phyloP scores from a whole-genome alignment of 2,329 filamentous ascomycete genomes.

The Cladosporium phlei region DNA sequence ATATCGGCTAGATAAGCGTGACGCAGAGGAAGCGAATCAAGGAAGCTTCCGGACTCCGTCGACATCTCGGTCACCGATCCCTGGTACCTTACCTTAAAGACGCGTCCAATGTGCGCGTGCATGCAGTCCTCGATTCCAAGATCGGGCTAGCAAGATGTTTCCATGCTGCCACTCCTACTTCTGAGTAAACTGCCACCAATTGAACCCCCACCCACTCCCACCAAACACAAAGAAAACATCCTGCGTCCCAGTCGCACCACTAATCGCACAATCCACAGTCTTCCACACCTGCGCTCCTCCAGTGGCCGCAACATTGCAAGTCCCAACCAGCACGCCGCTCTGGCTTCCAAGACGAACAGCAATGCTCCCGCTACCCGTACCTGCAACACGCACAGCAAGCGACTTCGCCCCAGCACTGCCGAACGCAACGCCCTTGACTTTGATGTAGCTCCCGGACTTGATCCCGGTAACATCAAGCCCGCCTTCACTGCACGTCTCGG shows the following conservation, averaged over 20 bases:
- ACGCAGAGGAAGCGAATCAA: no score
- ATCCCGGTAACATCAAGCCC: not conserved
- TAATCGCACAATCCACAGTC: not conserved
- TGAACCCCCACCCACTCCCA: not conserved
- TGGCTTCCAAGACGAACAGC: not conserved
- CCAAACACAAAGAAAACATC: not conserved
- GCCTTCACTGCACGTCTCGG: not conserved
- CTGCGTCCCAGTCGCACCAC: not conserved
- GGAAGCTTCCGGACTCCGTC: no score
- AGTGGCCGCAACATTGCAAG: not conserved
- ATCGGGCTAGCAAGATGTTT: no score
- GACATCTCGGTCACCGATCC: no score
- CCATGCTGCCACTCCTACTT: no score
- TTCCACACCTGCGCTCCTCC: not conserved
- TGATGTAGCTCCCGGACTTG: not conserved
- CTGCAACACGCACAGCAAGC: not conserved
- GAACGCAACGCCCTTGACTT: not conserved
- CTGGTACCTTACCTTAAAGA: no score
- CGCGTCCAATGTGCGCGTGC: no score
- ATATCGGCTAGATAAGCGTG: no score
- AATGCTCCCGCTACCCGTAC: not conserved
- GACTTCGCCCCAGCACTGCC: not conserved
- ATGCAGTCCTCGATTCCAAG: no score
- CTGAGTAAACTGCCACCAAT: not conserved
- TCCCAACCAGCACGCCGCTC: not conserved